Evolutionary conservation across 2,329 filamentous ascomycete genomes (phyloP), one percentile per base, ranked within the genome.

Genomic region (Talaromyces sp.): DNA sequence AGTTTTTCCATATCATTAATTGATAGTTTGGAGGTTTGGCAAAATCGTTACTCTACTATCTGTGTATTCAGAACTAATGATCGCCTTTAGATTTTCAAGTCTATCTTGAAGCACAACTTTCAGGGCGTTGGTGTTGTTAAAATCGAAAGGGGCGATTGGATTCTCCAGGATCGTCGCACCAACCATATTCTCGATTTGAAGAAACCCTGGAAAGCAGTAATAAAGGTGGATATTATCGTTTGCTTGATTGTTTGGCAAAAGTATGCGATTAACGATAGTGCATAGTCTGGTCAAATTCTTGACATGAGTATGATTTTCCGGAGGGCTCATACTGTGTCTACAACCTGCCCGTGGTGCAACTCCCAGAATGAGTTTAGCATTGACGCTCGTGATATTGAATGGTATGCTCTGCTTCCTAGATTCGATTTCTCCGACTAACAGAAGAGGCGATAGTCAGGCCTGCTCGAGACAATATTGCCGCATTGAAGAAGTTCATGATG

Each of bases 301-400:
- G 33, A 61, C 45, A 61, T 61, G 59, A 61, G 59, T 19, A 61
- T 61, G 59, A 41, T 61, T 27, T 52, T 50, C 22, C 52, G 35
- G 22, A 61, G 17, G 33, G 39, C 15, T 9, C 25, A 50, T 27
- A 61, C 22, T 27, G 17, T 19, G 15, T 61, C 59, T 17, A 37
- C 35, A 10, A 35, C 35, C 22, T 61, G 45, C 25, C 59, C 59
- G 5, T 61, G 59, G 57, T 60, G 57, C 27, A 17, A 61, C 9
- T 25, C 3, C 19, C 31, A 50, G n/a, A 61, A 61, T 39, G 43
- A 61, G 6, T 39, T 3, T n/a, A 19, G 19, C 11, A 3, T 35
- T 22, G 43, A 41, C 15, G 17, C 19, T 37, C 15, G 47, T 39
- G 33, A n/a, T 41, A 39, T 52, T 15, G 11, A n/a, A 15, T 61